Percentiles rank a stretch among this genome's conserved stretches.
Evolutionary conservation across 2,329 filamentous ascomycete species (phyloP).

Genomic region (Acephala macrosclerotiorum): DNA sequence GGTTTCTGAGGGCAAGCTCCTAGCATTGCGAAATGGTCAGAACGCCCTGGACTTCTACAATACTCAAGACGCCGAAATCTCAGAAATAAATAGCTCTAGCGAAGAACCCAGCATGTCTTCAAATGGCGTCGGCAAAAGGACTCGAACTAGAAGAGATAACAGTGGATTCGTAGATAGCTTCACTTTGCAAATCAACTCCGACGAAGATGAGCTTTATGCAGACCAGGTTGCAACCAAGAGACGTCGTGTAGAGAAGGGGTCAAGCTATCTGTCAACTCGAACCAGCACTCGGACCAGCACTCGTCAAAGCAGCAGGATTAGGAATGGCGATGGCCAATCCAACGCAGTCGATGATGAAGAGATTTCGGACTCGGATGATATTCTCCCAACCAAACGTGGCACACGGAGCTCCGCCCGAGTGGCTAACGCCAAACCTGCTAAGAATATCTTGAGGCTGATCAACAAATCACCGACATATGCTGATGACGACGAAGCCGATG

Average conservation of each 20-base stretch:
- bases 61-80: constrained; percentile 30
- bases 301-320: constrained; percentile 31
- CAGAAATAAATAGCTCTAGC: constrained; percentile 24
- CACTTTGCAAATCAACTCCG: constrained; percentile 27
- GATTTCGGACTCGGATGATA: constrained; percentile 26
- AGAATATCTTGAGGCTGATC: constrained; percentile 16
- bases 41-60: constrained; percentile 53
- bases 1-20: constrained; percentile 54
- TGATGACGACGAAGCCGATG: constrained; percentile 34
- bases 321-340: constrained; percentile 24
- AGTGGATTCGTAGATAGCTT: constrained; percentile 34
- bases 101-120: constrained; percentile 27
- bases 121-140: constrained; percentile 32
- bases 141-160: constrained; percentile 28
- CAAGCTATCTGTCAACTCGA: constrained; percentile 26
- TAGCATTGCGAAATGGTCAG: constrained; percentile 53
- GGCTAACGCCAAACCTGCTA: constrained; percentile 10
- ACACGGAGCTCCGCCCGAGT: constrained; percentile 25
- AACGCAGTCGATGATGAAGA: constrained; percentile 23
- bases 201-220: constrained; percentile 32
- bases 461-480: constrained; percentile 12
- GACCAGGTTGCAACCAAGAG: constrained; percentile 32
- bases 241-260: constrained; percentile 33
- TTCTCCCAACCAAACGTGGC: constrained; percentile 20
- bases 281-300: constrained; percentile 29